Percentiles rank a stretch among this genome's conserved stretches.
These are phyloP conservation scores for Neospermospora avenae DNA, from an alignment of 2,329 filamentous ascomycete genomes.

Conservation along the genomic window DNA sequence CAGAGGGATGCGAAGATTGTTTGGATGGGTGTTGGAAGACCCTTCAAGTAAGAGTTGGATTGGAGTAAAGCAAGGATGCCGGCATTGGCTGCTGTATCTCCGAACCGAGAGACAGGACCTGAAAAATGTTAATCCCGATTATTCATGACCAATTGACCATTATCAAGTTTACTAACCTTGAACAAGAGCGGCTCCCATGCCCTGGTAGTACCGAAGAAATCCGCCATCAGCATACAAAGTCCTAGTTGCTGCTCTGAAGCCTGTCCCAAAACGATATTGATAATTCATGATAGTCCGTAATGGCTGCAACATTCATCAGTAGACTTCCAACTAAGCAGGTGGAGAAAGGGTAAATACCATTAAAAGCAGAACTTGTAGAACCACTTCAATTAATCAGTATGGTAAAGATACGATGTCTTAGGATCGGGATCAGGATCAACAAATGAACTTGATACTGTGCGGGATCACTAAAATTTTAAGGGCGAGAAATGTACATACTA, in stretches of 20 bases:
- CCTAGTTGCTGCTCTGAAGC: slow-evolving; percentile 39
- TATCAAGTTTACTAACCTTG: slow-evolving; percentile 37
- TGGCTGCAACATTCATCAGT: slow-evolving; percentile 36
- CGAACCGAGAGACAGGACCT: slow-evolving; percentile 46
- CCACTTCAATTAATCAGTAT: too few relatives aligned
- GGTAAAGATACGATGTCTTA: too few relatives aligned
- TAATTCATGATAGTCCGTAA: slow-evolving; percentile 51
- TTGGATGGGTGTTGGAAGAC: slow-evolving; percentile 42
- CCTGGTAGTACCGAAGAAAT: slow-evolving; percentile 44
- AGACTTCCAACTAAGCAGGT: background rate
- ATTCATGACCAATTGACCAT: background rate
- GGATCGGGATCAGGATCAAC: too few relatives aligned
- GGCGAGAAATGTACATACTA: too few relatives aligned
- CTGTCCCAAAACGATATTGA: slow-evolving; percentile 46
- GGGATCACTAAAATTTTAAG: too few relatives aligned
- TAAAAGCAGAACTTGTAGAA: slow-evolving; percentile 45
- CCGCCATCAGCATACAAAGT: slow-evolving; percentile 44
- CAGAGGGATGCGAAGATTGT: slow-evolving; percentile 47
- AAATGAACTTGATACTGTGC: too few relatives aligned
- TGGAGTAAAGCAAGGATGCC: slow-evolving; percentile 47
- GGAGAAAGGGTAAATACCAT: slow-evolving; percentile 38
- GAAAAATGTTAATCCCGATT: background rate
- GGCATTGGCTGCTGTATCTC: slow-evolving; percentile 48
- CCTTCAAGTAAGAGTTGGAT: slow-evolving; percentile 44
- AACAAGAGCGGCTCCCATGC: slow-evolving; percentile 43